Evolutionary conservation across 306 rosid genomes (phyloP).

Genomic region (Vicia sativa): DNA sequence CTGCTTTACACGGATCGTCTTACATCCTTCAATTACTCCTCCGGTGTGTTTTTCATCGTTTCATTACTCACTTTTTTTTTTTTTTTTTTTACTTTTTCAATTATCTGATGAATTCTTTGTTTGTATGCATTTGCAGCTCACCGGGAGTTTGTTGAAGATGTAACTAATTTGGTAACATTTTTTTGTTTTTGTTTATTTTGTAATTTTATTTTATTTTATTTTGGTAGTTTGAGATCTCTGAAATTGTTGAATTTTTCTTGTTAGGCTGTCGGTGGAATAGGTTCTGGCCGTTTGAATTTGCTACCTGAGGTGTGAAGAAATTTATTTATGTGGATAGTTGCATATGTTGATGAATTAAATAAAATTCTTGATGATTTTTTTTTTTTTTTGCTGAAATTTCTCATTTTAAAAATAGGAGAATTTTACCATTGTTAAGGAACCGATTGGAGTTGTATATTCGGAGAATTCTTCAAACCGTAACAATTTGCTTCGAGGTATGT

Average conservation of each 20-base stretch:
- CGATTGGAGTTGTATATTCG: conserved; percentile 56
- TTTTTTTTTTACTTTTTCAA: not conserved
- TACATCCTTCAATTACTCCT: conserved; percentile 47
- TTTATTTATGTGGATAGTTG: conserved; percentile 6
- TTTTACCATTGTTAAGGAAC: conserved; percentile 56
- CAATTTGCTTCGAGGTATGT: conserved; percentile 39
- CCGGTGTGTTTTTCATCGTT: conserved; percentile 47
- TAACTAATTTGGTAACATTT: conserved; percentile 64
- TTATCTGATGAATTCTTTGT: not conserved
- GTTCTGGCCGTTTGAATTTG: conserved; percentile 62
- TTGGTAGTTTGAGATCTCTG: no score
- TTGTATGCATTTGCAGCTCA: conserved; percentile 48
- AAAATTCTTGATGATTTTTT: not conserved
- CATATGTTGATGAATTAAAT: conserved; percentile 11
- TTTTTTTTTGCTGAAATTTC: conserved; percentile 14
- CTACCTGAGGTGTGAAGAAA: conserved; percentile 58
- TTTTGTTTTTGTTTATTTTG: no score
- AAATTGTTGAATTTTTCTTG: no score
- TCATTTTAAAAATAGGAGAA: conserved; percentile 52
- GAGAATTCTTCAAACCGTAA: conserved; percentile 21
- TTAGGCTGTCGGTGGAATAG: conserved; percentile 58
- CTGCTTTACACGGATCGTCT: conserved; percentile 76
- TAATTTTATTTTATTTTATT: no score
- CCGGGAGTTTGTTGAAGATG: conserved; percentile 56
- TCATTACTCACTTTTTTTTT: not conserved